Evolutionary conservation across 495 filamentous ascomycete species (phyloP).

Genomic region (Penicillium paxilli): DNA sequence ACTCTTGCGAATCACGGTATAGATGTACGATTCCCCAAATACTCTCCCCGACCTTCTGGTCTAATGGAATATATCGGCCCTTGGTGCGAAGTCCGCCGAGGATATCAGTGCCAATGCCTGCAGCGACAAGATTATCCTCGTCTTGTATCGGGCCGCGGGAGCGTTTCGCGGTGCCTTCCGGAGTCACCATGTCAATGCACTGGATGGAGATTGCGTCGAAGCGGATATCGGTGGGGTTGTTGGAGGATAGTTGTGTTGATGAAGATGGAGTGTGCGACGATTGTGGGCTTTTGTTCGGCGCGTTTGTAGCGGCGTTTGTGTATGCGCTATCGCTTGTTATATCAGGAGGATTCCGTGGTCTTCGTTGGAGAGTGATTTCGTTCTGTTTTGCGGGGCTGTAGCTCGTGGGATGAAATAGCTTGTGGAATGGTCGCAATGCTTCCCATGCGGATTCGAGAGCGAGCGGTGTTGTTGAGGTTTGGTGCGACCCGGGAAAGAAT

Average conservation of each 20-base stretch:
- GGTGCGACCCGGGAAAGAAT: conserved; percentile 56
- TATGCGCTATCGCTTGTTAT: background rate
- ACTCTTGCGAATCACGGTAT: conserved; percentile 83
- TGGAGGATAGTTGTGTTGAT: conserved; percentile 1
- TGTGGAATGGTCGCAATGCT: conserved; percentile 44
- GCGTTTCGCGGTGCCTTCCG: conserved; percentile 17
- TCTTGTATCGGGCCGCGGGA: conserved; percentile 6
- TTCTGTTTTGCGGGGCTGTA: conserved; percentile 5
- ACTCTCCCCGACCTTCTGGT: conserved; percentile 74
- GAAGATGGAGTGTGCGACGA: background rate
- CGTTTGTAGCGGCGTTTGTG: background rate
- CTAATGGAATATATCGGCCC: conserved; percentile 73
- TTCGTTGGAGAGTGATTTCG: background rate
- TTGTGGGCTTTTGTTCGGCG: background rate
- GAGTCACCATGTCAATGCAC: conserved; percentile 65
- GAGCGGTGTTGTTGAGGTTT: conserved; percentile 15
- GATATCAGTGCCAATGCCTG: conserved; percentile 51
- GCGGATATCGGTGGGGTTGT: conserved; percentile 50
- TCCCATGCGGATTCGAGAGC: conserved; percentile 41
- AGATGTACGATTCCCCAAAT: conserved; percentile 94
- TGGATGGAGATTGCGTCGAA: conserved; percentile 63
- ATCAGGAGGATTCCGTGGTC: background rate
- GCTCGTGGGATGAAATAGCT: conserved; percentile 19
- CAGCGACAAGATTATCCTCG: conserved; percentile 40
- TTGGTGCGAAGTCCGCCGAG: conserved; percentile 65